Evolutionary conservation across 2,329 filamentous ascomycete genomes (phyloP).

Genomic region (Arthroderma uncinatum): DNA sequence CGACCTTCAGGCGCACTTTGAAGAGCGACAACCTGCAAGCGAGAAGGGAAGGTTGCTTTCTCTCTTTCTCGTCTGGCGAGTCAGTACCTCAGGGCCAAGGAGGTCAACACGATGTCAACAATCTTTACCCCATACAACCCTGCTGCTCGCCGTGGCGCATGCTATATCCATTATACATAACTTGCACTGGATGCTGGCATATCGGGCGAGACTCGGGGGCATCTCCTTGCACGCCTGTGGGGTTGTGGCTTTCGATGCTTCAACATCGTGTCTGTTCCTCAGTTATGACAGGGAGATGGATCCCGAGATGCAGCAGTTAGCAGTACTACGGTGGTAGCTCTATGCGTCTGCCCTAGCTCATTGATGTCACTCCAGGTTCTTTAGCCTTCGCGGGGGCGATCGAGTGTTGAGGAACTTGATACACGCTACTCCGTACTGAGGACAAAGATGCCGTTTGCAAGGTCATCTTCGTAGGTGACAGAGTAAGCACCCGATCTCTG

Average conservation of each 20-base stretch:
- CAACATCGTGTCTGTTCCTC: background rate
- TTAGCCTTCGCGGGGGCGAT: background rate
- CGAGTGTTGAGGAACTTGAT: background rate
- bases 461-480: background rate
- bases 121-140: no score
- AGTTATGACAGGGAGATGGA: background rate
- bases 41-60: background rate
- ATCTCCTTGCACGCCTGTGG: background rate
- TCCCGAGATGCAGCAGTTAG: background rate
- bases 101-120: background rate
- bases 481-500: background rate
- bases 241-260: background rate
- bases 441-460: background rate
- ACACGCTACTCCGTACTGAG: background rate
- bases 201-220: background rate
- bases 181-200: background rate
- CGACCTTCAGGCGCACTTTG: constrained; percentile 1
- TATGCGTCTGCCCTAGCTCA: background rate
- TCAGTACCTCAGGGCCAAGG: background rate
- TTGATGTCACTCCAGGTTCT: background rate
- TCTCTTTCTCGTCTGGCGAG: background rate
- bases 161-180: no score
- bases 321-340: background rate
- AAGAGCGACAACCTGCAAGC: background rate
- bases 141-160: no score